Percentiles rank a stretch among this genome's conserved stretches.
Evolutionary conservation across 768 basidiomycete genomes (phyloP).

Genomic region (Naganishia friedmannii): DNA sequence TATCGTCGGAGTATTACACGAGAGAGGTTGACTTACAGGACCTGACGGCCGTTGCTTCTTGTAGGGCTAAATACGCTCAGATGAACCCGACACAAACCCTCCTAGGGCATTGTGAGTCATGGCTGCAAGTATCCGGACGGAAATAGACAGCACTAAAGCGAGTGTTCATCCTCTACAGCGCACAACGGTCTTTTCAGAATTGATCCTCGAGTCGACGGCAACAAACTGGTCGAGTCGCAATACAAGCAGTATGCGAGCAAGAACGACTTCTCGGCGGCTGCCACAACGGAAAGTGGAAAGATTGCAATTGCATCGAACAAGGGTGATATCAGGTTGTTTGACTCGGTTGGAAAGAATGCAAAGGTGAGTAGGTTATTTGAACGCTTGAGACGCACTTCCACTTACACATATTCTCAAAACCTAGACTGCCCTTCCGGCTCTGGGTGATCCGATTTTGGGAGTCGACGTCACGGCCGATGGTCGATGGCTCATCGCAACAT

Average conservation of each 20-base stretch:
- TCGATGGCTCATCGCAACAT: constrained; percentile 92
- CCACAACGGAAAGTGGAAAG: constrained; percentile 80
- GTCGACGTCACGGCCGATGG: constrained; percentile 92
- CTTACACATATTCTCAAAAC: background rate
- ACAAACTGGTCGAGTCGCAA: constrained; percentile 88
- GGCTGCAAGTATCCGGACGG: background rate
- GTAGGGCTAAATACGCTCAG: constrained; percentile 79
- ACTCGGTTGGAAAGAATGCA: constrained; percentile 94
- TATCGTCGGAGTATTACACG: background rate
- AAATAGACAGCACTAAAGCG: background rate
- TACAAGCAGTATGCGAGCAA: constrained; percentile 94
- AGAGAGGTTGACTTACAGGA: background rate
- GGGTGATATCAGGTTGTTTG: constrained; percentile 92
- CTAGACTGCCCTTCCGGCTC: constrained; percentile 81
- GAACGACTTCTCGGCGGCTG: constrained; percentile 88
- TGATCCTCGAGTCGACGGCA: constrained; percentile 88
- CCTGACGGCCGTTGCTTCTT: background rate
- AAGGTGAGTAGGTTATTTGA: constrained; percentile 56
- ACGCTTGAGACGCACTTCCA: background rate
- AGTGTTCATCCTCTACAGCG: constrained; percentile 57
- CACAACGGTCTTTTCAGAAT: constrained; percentile 96
- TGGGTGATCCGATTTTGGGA: constrained; percentile 92
- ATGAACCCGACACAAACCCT: constrained; percentile 89
- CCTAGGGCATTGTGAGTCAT: constrained; percentile 61
- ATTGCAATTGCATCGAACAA: constrained; percentile 93